Percentiles rank a stretch among this genome's conserved stretches.
Conservation (phyloP, 2,329 filamentous ascomycete genomes). For the Cladosporium sp. region DNA sequence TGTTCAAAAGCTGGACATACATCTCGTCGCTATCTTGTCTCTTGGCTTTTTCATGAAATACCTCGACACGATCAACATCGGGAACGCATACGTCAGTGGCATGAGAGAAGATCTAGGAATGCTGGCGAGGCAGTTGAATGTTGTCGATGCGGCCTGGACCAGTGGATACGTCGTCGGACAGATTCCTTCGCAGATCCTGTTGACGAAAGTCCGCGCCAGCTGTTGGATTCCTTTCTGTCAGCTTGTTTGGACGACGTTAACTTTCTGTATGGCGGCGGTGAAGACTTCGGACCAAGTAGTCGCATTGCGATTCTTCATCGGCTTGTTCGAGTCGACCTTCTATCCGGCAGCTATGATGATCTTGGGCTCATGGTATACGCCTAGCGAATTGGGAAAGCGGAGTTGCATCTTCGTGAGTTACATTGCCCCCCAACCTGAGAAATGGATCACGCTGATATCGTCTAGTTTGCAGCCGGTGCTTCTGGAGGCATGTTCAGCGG, state of each 20-base stretch:
- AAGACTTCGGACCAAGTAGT: slow-evolving; percentile 48
- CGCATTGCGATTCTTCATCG: slow-evolving; percentile 52
- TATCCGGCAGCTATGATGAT: slow-evolving; percentile 56
- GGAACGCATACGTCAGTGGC: slow-evolving; percentile 50
- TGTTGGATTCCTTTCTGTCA: slow-evolving; percentile 53
- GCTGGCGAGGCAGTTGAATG: slow-evolving; percentile 57
- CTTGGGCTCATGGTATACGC: slow-evolving; percentile 51
- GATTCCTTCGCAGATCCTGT: slow-evolving; percentile 50
- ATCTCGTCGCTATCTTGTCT: slow-evolving; percentile 28
- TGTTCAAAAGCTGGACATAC: slow-evolving; percentile 28
- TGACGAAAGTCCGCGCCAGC: slow-evolving; percentile 50
- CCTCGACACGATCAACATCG: slow-evolving; percentile 40
- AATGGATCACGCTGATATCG: not conserved
- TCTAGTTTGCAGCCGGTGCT: slow-evolving; percentile 45
- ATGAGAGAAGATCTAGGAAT: slow-evolving; percentile 56
- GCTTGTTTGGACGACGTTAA: slow-evolving; percentile 52
- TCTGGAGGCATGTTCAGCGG: slow-evolving; percentile 52
- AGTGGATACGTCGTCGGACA: slow-evolving; percentile 51
- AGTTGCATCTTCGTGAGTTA: slow-evolving; percentile 50
- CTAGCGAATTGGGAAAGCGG: slow-evolving; percentile 53
- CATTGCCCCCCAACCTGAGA: not conserved
- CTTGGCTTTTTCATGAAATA: slow-evolving; percentile 53
- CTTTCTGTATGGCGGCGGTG: slow-evolving; percentile 45
- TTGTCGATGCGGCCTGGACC: slow-evolving; percentile 58
- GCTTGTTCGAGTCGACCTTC: slow-evolving; percentile 52